Base-by-base conservation (phyloP, 306 rosid species). In the Boehmeria nivea region DNA sequence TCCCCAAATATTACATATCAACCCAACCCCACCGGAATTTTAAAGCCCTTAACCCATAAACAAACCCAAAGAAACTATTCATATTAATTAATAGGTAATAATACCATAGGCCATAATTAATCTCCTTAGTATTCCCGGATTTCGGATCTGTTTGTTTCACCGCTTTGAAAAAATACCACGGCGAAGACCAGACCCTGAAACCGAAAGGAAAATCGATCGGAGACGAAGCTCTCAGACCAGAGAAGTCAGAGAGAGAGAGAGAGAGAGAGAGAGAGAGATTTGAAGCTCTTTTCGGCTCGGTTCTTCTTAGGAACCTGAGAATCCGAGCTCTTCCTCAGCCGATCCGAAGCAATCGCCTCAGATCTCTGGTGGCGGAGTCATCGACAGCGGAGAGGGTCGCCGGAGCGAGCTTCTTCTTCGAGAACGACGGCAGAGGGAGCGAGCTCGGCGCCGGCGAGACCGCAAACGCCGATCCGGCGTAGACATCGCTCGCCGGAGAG, bases 391-490 rank as follows among this genome's bases (percentile, higher is more conserved):
- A 42, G 56, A 49, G 9, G 11, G 28, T 11, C 16, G 49, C 42
- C 14, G 72, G 44, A 27, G 36, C 42, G 43, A 59, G 70, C 57
- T 75, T 75, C 74, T 66, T 89, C 83, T 51, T 85, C 11, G 69
- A 72, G 73, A 91, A 91, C 27, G 95, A 87, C 3, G 99, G 95
- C 13, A 91, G 18, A 6, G 95, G 95, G 33, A 91, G 94, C 22
- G 95, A 78, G 65, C 87, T 87, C 24, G 95, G 99, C 26, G 80
- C 73, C 54, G 96, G 99, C 2, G 95, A 91, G 71, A 81, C 19
- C 46, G 87, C 66, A 27, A 78, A 87, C 37, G 93, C 93, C 2
- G 96, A 84, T 36, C 99, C 99, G 20, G 99, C 99, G 78, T 91
- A 91, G 24, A 85, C 20, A n/a, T n/a, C n/a, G 20, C 78, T 78